Evolutionary conservation across 257 asterid genomes (phyloP).

Genomic region (Fraxinus anomala): DNA sequence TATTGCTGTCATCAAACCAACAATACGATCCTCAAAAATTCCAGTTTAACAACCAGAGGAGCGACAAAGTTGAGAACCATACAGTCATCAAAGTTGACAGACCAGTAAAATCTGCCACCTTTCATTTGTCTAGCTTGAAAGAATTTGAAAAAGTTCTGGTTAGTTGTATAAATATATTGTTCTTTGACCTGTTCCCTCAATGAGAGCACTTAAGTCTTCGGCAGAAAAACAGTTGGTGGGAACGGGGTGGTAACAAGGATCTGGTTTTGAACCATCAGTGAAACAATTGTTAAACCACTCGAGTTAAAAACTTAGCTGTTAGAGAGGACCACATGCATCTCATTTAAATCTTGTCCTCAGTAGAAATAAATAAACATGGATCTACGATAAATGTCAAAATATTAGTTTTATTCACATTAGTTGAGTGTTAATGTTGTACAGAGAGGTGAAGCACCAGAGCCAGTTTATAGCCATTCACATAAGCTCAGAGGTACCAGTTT

Average conservation of each 20-base stretch:
- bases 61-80: background rate
- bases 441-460: background rate
- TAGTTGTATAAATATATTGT: background rate
- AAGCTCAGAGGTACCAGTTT: background rate
- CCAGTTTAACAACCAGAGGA: background rate
- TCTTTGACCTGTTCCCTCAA: background rate
- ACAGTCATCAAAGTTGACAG: background rate
- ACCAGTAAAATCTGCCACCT: background rate
- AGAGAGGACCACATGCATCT: too few species aligned
- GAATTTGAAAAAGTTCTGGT: background rate
- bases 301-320: too few species aligned
- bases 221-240: too few species aligned
- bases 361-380: too few species aligned
- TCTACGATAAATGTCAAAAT: too few species aligned
- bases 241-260: too few species aligned
- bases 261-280: too few species aligned
- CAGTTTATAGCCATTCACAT: background rate
- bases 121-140: background rate
- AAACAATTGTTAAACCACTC: too few species aligned
- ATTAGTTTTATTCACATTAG: background rate
- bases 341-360: too few species aligned
- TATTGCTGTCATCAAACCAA: background rate
- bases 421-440: background rate
- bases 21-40: background rate
- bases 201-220: too few species aligned